A percentile compares a stretch with the other conserved stretches of the same genome.
Evolutionary conservation across 257 asterid species (phyloP).

Genomic region (Marsdenia floribunda): DNA sequence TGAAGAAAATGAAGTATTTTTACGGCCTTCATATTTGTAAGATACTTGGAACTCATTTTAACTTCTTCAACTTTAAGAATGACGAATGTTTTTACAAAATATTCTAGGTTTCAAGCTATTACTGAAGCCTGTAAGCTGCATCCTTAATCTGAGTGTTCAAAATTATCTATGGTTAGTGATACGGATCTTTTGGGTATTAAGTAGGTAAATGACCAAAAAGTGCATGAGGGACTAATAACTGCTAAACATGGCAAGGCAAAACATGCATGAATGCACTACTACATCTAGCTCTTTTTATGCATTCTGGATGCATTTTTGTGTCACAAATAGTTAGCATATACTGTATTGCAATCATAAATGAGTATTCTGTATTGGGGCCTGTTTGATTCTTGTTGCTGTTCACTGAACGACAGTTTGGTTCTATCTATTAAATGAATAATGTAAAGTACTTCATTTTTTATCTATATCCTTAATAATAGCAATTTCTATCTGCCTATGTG

Average conservation of each 20-base stretch:
- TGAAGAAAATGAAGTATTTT: neutral
- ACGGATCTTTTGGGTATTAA: too few relatives aligned
- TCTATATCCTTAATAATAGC: neutral
- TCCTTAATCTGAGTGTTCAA: neutral
- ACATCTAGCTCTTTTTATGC: neutral
- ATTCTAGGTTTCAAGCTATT: neutral
- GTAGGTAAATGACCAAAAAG: neutral
- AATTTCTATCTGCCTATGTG: neutral
- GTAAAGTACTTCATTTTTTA: neutral
- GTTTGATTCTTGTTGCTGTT: neutral
- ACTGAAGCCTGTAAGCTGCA: neutral
- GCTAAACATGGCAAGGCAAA: neutral
- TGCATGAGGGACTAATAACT: neutral
- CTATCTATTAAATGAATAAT: neutral
- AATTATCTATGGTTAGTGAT: neutral
- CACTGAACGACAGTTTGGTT: neutral
- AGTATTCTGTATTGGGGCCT: neutral
- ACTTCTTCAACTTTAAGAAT: constrained; percentile 3
- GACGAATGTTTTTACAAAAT: neutral
- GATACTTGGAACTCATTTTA: neutral
- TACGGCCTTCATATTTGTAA: neutral
- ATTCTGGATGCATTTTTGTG: neutral
- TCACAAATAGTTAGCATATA: neutral
- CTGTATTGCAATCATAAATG: neutral
- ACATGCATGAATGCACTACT: neutral